Evolutionary conservation across 2,329 filamentous ascomycete species (phyloP).

Genomic region (Corniculantispora saksenae): DNA sequence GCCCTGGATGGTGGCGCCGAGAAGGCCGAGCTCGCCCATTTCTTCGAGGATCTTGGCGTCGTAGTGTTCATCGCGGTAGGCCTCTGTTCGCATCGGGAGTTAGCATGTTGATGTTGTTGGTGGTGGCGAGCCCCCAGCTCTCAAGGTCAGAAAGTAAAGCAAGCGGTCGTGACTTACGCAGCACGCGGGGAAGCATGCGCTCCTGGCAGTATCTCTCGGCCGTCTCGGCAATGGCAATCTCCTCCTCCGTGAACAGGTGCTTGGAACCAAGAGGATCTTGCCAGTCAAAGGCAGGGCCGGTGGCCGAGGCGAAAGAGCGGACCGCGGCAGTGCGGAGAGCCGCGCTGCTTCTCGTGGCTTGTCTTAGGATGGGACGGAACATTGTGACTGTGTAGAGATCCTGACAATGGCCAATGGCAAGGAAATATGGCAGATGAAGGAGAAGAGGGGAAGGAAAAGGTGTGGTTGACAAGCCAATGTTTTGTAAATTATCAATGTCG

Average conservation of each 20-base stretch:
- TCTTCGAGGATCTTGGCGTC: conserved; percentile 83
- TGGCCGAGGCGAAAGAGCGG: conserved; percentile 39
- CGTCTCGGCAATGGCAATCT: conserved; percentile 84
- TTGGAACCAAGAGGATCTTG: conserved; percentile 79
- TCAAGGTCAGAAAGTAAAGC: no score
- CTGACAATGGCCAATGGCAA: background rate
- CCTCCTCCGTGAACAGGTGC: conserved; percentile 83
- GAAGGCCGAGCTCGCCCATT: conserved; percentile 89
- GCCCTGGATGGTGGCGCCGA: conserved; percentile 83
- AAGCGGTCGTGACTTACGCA: conserved; percentile 59
- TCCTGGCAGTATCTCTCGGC: conserved; percentile 95
- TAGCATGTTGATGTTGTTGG: background rate
- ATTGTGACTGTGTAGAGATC: conserved; percentile 17
- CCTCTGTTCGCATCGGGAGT: conserved; percentile 55
- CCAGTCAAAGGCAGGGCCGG: conserved; percentile 71
- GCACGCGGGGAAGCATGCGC: conserved; percentile 77
- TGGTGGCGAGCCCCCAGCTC: background rate
- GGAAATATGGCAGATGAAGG: background rate
- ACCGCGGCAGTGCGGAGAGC: conserved; percentile 21
- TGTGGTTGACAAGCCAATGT: background rate
- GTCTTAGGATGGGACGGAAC: conserved; percentile 24
- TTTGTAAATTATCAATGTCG: conserved; percentile 12
- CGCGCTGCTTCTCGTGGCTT: conserved; percentile 21
- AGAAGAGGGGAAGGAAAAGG: background rate
- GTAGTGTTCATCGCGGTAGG: conserved; percentile 82